Evolutionary conservation across 768 basidiomycete genomes (phyloP), one percentile per base, ranked within the genome.

Genomic region (Paxillus involutus): DNA sequence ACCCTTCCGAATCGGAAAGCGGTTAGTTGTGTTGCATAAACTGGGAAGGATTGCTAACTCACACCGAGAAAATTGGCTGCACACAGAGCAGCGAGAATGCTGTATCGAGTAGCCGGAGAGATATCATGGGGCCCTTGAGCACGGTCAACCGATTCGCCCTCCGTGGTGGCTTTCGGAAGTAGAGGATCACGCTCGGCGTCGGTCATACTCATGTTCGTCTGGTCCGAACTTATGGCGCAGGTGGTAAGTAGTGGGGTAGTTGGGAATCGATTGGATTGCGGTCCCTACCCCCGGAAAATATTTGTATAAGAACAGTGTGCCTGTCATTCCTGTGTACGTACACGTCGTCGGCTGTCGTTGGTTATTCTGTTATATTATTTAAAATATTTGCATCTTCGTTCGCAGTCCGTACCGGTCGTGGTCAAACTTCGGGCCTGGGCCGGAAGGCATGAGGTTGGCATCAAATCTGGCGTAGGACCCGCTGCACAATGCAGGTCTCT

Each of bases 11-110:
- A 1, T 40, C 10, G 12, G 53, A 42, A 1, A 47, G 4, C 1
- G 11, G 29, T 47, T 19, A 42, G 6, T n/a, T 14, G 19, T 46
- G 6, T 26, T 13, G 13, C 12, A 35, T 12, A 5, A 1, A 13
- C 35, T 35, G 35, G 12, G 35, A 13, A 12, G 13, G 12, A 14
- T 9, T 35, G 10, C 11, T 13, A 5, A 12, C 86, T 64, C 62
- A 90, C 88, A 40, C 82, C 84, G 40, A 91, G 78, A 70, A 90
- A 89, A 2, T 80, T 83, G 0, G 82, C 86, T 6, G 76, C 69
- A 86, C 86, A 89, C 48, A 90, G 74, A 13, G 85, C 86, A 13
- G 78, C 81, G 48, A 89, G 66, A 52, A 90, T 90, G 0, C 82
- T 80, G 65, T 81, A 77, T 6, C 85, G 76, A 6, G 79, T 84